Percentiles rank a stretch among this genome's conserved stretches.
Evolutionary conservation across 768 basidiomycete species (phyloP).

Genomic region (Auricularia sp.): DNA sequence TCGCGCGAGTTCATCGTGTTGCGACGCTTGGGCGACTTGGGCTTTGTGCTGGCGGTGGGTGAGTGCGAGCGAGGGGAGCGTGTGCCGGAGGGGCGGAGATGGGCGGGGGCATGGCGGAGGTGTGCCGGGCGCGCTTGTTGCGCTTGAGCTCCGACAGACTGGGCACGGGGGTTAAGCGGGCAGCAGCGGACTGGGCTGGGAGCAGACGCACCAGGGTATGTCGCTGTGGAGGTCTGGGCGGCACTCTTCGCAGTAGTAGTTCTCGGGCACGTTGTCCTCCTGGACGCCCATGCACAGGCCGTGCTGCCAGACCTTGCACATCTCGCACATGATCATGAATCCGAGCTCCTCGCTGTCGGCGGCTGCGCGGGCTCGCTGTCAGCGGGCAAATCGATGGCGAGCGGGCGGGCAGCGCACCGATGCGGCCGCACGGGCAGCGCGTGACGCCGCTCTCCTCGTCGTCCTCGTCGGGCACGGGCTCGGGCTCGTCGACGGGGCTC

Average conservation of each 20-base stretch:
- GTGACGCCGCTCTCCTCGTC: constrained; percentile 48
- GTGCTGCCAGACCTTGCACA: constrained; percentile 97
- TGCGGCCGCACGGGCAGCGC: constrained; percentile 78
- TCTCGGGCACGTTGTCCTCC: constrained; percentile 59
- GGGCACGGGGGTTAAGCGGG: neutral
- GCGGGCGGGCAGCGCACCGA: constrained; percentile 40
- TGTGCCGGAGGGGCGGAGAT: constrained; percentile 25
- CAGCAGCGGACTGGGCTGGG: constrained; percentile 11
- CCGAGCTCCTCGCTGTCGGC: constrained; percentile 46
- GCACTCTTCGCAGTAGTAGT: constrained; percentile 93
- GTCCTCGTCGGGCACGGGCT: constrained; percentile 42
- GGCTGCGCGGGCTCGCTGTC: neutral
- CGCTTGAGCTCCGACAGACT: neutral
- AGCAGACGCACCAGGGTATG: constrained; percentile 58
- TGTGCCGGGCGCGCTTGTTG: neutral
- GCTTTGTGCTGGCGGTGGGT: constrained; percentile 26
- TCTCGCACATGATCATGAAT: constrained; percentile 97
- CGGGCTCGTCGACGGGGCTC: neutral
- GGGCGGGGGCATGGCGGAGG: constrained; percentile 46
- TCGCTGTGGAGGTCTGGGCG: constrained; percentile 77
- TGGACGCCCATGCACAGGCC: constrained; percentile 92
- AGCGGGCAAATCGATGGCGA: constrained; percentile 4
- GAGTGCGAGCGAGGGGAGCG: constrained; percentile 72
- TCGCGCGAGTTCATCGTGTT: constrained; percentile 98
- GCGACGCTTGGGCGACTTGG: constrained; percentile 55